Percentiles rank a stretch among this genome's conserved stretches.
Evolutionary conservation across 495 filamentous ascomycete species (phyloP).

Genomic region (Talaromyces nanjingensis): DNA sequence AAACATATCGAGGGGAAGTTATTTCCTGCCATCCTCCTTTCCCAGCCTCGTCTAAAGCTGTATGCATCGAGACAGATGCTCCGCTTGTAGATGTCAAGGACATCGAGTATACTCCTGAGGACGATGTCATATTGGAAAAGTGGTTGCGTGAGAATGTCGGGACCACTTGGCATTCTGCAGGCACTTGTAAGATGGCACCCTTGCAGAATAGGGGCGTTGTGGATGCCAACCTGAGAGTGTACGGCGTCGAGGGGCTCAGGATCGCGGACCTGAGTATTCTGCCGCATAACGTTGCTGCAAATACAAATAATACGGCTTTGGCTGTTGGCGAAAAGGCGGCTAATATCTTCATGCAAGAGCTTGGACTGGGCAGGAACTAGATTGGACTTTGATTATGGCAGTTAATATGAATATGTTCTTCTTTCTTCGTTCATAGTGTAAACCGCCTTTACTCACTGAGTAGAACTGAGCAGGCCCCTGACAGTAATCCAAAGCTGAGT

Average conservation of each 20-base stretch:
- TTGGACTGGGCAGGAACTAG: neutral
- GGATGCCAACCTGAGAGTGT: conserved; percentile 32
- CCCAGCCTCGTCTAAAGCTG: conserved; percentile 34
- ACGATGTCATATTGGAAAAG: conserved; percentile 43
- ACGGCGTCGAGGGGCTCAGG: conserved; percentile 40
- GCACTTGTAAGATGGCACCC: conserved; percentile 51
- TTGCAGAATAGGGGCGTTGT: conserved; percentile 46
- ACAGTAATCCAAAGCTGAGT: too few relatives aligned
- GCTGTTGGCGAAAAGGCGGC: conserved; percentile 56
- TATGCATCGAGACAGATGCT: conserved; percentile 10
- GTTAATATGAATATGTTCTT: too few relatives aligned
- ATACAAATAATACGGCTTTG: conserved; percentile 55
- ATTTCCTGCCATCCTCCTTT: conserved; percentile 44
- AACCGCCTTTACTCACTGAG: too few relatives aligned
- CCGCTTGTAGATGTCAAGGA: conserved; percentile 18
- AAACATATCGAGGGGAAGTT: conserved; percentile 47
- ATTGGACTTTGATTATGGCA: too few relatives aligned
- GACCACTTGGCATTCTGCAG: conserved; percentile 42
- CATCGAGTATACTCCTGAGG: conserved; percentile 42
- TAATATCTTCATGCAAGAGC: conserved; percentile 36
- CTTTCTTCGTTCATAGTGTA: too few relatives aligned
- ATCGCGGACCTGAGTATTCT: conserved; percentile 49
- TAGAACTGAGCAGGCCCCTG: too few relatives aligned
- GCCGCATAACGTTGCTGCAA: conserved; percentile 52
- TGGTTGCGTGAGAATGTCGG: conserved; percentile 37